Percentiles rank a stretch among this genome's conserved stretches.
Conservation (phyloP, 2,329 filamentous ascomycete genomes). For the Penicillium sp. region DNA sequence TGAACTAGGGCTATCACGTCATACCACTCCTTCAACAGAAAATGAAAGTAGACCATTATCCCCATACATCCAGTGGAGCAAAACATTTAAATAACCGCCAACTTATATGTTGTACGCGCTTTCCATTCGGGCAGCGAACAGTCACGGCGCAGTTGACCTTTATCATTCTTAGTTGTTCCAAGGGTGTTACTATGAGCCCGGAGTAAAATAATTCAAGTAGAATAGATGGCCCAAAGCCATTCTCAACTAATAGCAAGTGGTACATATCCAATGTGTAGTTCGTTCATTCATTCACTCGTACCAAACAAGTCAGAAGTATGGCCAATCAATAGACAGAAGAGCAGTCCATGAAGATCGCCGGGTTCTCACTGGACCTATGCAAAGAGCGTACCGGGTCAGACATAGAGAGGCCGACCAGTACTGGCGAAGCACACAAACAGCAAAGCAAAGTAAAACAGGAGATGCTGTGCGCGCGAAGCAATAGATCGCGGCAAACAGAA, state of each 20-base stretch:
- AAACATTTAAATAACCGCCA: neutral
- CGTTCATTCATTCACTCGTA: slow-evolving; percentile 39
- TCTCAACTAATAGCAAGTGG: neutral
- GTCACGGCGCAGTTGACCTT: neutral
- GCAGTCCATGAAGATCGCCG: neutral
- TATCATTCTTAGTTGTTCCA: neutral
- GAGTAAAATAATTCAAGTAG: neutral
- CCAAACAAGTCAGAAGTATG: slow-evolving; percentile 22
- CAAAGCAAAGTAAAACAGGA: neutral
- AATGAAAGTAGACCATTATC: neutral
- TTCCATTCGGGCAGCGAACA: neutral
- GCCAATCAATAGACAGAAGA: slow-evolving; percentile 6
- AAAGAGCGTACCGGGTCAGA: neutral
- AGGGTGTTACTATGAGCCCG: no score
- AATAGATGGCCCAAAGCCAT: neutral
- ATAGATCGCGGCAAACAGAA: neutral
- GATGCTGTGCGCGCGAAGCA: neutral
- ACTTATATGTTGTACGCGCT: no score
- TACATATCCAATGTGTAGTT: slow-evolving; percentile 23
- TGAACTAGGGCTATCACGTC: neutral
- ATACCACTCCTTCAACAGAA: neutral
- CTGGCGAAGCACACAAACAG: neutral
- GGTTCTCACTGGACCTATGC: neutral
- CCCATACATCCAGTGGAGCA: neutral
- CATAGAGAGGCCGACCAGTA: neutral